Conservation (phyloP, 202 grass and related monocot genomes). For the Schoenoplectus tabernaemontani region DNA sequence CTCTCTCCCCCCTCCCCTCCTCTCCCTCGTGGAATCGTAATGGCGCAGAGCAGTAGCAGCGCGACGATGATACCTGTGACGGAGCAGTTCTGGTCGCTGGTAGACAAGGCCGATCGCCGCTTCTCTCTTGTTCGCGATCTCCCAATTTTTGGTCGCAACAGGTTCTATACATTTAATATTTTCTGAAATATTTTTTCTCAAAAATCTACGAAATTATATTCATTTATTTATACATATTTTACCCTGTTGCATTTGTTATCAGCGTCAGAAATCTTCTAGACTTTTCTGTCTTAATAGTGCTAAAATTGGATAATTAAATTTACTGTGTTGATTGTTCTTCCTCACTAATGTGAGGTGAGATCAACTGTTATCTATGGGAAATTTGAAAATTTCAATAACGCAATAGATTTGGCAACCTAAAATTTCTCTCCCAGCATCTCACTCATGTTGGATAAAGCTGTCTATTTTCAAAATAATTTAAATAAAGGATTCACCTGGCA, state of each 20-base stretch:
- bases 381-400: neutral
- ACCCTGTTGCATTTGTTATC: neutral
- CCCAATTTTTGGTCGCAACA: constrained; percentile 53
- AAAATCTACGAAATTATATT: no score
- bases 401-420: neutral
- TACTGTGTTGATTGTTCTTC: neutral
- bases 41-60: constrained; percentile 24
- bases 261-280: neutral
- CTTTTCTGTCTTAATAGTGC: neutral
- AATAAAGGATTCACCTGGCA: neutral
- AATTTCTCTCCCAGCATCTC: neutral
- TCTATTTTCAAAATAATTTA: neutral
- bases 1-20: neutral
- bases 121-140: constrained; percentile 87
- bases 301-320: neutral
- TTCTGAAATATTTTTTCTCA: neutral
- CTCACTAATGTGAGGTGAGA: neutral
- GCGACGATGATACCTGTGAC: constrained; percentile 27
- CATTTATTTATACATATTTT: neutral
- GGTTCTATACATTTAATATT: constrained; percentile 6
- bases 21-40: neutral
- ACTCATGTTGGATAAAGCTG: neutral
- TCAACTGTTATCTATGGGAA: neutral
- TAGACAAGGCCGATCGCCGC: constrained; percentile 91
- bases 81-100: constrained; percentile 84